Base-by-base conservation (phyloP, 495 filamentous ascomycete species). In the Annulohypoxylon stygium region DNA sequence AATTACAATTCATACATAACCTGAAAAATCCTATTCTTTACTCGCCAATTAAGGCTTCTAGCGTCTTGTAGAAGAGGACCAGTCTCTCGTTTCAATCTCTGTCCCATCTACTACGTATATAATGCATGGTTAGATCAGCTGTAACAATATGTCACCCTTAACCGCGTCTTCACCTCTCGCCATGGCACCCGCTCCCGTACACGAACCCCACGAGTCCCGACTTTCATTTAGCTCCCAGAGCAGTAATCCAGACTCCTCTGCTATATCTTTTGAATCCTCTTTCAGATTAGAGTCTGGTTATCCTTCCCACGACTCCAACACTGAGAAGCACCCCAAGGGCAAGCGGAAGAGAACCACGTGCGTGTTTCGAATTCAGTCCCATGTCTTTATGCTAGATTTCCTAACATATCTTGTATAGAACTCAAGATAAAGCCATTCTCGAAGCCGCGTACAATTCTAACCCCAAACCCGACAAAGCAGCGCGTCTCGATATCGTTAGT, bases 391-490 rank as follows among this genome's bases (percentile, higher is more conserved):
- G 55, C 59, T 65, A 39, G 47, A 67, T 36, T 36, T 59, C 23
- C 59, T 73, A 57, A 66, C 47, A 10, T 58, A 71, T 69, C 30
- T 36, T 30, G 60, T 81, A 68, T 78, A 96, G 93, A 70, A 90
- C 92, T 8, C 91, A 95, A 81, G 96, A 99, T 80, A 95, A 98
- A 83, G 89, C 91, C 4, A 89, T 95, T 69, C 91, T 99, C 58
- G 95, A 98, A 82, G 86, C 90, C 26, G 95, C 96, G 75, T 98
- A 97, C 78, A 86, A 89, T 70, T 85, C 84, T 39, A 95, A 98
- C 77, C 86, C 94, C 3, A 97, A 97, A 78, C 97, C 97, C 61
- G 96, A 98, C 84, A 98, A 98, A 81, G 86, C 89, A 14, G 91
- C 92, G 76, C 92, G 96, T 78, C 86, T 91, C 50, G 91, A 90